Evolutionary conservation across 2,329 filamentous ascomycete genomes (phyloP), one percentile per base, ranked within the genome.

Genomic region (Alternaria brassicicola): DNA sequence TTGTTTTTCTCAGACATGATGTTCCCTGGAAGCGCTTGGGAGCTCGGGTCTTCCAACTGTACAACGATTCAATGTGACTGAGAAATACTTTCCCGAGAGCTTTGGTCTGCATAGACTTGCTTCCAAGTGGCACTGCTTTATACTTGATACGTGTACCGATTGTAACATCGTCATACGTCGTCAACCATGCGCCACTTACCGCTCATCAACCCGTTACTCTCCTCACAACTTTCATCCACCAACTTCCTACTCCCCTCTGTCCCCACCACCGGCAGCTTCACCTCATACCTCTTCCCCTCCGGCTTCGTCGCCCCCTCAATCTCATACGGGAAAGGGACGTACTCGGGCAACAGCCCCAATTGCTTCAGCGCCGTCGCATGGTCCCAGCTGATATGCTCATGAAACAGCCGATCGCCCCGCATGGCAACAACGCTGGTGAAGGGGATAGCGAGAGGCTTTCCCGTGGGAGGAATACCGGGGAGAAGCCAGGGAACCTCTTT

Each of bases 341-440:
- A 90, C 55, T 90, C 83, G 0, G 87, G 87, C 49, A 91, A 70
- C 19, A 90, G 70, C 0, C 86, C 88, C 1, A 89, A 72, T 69
- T 91, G 88, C 6, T 80, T 74, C 9, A 91, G 76, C 2, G 85
- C 83, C 0, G 85, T 88, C 0, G 80, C 85, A 70, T 90, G 88
- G 58, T 91, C 88, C 88, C 88, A 91, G 13, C 83, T 78, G 41
- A 91, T 90, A 65, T 91, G 88, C 71, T 91, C 89, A 62, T 90
- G 87, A 63, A 86, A 89, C 0, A 91, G 76, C 0, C 88, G 79
- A 68, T 90, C 88, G 2, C 89, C 89, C 2, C 89, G 83, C 52
- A 91, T 83, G 55, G 88, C 89, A 4, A 91, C 88, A 0, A 91
- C 80, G 3, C 84, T 81, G 0, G 84, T 89, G 60, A 90, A 85